These are phyloP conservation scores for Ceratocystis papillata DNA, from an alignment of 2,329 filamentous ascomycete genomes.

Conservation along the genomic window DNA sequence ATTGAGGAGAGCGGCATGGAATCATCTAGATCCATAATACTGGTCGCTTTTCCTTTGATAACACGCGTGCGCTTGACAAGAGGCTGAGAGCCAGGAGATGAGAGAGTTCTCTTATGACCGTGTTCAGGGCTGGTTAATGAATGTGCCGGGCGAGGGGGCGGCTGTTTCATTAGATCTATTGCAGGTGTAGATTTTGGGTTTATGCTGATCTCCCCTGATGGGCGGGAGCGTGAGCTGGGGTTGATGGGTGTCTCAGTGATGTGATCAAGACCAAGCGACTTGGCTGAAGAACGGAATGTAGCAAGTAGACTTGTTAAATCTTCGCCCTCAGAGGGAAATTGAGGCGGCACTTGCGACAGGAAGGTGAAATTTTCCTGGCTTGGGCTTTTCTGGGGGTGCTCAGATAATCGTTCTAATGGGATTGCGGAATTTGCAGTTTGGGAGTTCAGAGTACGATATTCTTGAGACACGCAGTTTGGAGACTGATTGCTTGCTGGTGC, in stretches of 20 bases:
- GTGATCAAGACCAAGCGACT: conserved; percentile 6
- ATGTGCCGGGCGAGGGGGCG: conserved; percentile 13
- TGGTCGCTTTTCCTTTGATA: conserved; percentile 7
- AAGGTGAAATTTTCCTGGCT: neutral
- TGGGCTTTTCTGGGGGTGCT: neutral
- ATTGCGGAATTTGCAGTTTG: neutral
- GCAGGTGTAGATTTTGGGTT: neutral
- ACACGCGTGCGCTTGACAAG: conserved; percentile 22
- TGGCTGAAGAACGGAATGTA: conserved; percentile 9
- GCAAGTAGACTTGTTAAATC: conserved; percentile 11
- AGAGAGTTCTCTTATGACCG: conserved; percentile 21
- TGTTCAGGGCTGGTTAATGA: conserved; percentile 15
- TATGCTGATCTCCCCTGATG: neutral
- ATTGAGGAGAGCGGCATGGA: conserved; percentile 20
- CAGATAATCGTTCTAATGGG: neutral
- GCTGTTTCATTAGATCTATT: conserved; percentile 16
- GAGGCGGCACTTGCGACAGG: conserved; percentile 16
- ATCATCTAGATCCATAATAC: conserved; percentile 22
- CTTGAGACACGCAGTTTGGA: neutral
- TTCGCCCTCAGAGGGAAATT: neutral
- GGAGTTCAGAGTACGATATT: neutral
- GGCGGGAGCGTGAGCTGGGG: neutral
- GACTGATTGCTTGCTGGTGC: neutral
- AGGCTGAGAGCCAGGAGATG: conserved; percentile 20
- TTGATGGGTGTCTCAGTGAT: neutral